phyloP scores from a whole-genome alignment of 2,329 filamentous ascomycete genomes.

The Colletotrichum camelliae region DNA sequence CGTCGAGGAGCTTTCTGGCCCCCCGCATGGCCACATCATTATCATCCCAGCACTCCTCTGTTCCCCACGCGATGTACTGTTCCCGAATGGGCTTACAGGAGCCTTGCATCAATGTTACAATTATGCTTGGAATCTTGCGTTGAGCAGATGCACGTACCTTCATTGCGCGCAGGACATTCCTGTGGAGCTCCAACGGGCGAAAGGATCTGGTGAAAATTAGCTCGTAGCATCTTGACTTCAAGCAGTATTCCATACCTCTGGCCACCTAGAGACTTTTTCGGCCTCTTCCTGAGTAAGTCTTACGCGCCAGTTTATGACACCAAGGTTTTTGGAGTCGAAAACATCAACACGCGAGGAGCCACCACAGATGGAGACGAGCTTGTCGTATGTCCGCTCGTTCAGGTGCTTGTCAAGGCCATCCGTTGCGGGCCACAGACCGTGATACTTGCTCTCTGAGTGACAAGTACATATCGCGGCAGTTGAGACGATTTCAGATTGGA shows the following conservation, averaged over 20 bases:
- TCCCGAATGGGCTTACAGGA: rapidly evolving
- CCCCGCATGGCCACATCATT: background rate
- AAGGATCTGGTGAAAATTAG: background rate
- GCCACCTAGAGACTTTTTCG: background rate
- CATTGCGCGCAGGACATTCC: background rate
- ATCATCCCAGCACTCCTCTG: background rate
- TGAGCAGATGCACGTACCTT: background rate
- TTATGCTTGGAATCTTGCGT: background rate
- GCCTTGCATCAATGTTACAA: background rate
- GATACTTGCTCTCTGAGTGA: background rate
- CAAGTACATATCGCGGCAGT: background rate
- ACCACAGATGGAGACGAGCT: background rate
- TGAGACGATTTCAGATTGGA: background rate
- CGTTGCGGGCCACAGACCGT: background rate
- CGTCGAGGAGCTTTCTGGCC: background rate
- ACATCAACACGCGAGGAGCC: background rate
- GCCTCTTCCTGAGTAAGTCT: background rate
- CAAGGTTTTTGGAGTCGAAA: background rate
- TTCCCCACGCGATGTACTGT: background rate
- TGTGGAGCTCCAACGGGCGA: background rate
- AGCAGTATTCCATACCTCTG: background rate
- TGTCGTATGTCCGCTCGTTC: background rate
- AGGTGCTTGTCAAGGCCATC: background rate
- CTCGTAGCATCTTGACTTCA: background rate
- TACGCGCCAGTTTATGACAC: background rate